Evolutionary conservation across 345 rosid genomes (phyloP).

Genomic region (Schrenkiella parvula): DNA sequence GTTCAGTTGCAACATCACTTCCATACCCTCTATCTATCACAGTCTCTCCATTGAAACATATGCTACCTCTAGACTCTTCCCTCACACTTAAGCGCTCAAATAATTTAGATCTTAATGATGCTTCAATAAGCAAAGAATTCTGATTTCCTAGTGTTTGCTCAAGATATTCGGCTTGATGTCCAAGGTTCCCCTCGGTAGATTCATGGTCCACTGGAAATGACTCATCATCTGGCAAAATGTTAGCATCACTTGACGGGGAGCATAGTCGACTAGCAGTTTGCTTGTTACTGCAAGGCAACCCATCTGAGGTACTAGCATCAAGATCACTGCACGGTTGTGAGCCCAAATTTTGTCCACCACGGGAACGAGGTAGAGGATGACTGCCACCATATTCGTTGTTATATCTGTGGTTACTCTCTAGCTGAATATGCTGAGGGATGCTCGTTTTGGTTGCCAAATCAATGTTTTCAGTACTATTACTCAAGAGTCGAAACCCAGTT

Average conservation of each 20-base stretch:
- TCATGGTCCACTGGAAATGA: slow-evolving; percentile 48
- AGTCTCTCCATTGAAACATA: slow-evolving; percentile 38
- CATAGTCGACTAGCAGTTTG: slow-evolving; percentile 40
- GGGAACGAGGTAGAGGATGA: slow-evolving; percentile 19
- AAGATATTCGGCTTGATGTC: slow-evolving; percentile 29
- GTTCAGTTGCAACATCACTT: slow-evolving; percentile 60
- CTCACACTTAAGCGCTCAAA: slow-evolving; percentile 60
- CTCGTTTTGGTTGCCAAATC: slow-evolving; percentile 44
- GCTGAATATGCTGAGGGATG: slow-evolving; percentile 37
- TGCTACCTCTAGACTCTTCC: slow-evolving; percentile 40
- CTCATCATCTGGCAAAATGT: slow-evolving; percentile 57
- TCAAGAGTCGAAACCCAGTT: slow-evolving; percentile 36
- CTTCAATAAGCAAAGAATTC: slow-evolving; percentile 73
- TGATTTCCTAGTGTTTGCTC: slow-evolving; percentile 36
- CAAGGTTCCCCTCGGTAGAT: slow-evolving; percentile 36
- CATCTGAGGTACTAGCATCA: slow-evolving; percentile 86
- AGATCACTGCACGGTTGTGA: slow-evolving; percentile 81
- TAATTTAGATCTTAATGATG: slow-evolving; percentile 74
- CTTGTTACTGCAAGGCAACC: slow-evolving; percentile 48
- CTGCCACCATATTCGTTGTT: slow-evolving; percentile 18
- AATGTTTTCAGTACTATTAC: slow-evolving; percentile 35
- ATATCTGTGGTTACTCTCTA: slow-evolving; percentile 20
- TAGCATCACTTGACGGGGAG: slow-evolving; percentile 54
- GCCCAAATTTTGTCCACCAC: slow-evolving; percentile 49
- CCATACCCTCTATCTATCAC: slow-evolving; percentile 46